These are phyloP conservation scores for Trametes pubescens DNA, from an alignment of 1,284 basidiomycete genomes.

Conservation along the genomic window DNA sequence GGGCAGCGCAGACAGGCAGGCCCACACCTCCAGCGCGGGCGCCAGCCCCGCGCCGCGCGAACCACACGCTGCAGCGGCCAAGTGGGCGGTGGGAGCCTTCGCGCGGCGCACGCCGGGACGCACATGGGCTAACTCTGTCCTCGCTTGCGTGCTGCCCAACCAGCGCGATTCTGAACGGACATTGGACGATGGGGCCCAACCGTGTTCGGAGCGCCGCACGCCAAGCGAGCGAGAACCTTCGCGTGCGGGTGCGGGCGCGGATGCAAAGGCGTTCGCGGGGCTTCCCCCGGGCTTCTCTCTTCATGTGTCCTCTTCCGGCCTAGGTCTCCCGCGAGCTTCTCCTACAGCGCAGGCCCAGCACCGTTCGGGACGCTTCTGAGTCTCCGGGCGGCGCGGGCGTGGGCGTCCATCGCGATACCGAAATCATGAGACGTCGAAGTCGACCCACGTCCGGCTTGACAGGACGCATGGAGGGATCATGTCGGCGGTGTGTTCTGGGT, in stretches of 20 bases:
- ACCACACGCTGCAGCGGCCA: constrained; percentile 8
- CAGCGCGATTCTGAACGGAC: not conserved
- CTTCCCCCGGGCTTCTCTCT: not conserved
- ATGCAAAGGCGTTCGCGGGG: not conserved
- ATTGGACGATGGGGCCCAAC: not conserved
- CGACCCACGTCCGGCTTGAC: not conserved
- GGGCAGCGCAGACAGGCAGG: not conserved
- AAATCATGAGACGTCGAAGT: too few relatives aligned
- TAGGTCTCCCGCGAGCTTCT: constrained; percentile 3
- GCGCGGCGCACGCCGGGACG: not conserved
- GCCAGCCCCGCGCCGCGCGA: constrained; percentile 3
- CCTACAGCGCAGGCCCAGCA: not conserved
- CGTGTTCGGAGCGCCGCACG: not conserved
- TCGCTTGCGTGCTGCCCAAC: not conserved
- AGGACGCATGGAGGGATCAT: not conserved
- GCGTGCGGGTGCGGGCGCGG: not conserved
- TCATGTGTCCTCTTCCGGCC: constrained; percentile 9
- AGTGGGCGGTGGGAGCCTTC: constrained; percentile 4
- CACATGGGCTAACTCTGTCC: constrained; percentile 5
- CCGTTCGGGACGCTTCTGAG: not conserved
- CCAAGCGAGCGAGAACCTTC: not conserved
- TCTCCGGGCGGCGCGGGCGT: not conserved
- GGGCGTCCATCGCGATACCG: not conserved
- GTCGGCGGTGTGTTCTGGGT: not conserved
- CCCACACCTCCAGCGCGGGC: not conserved